Evolutionary conservation across 805 yeast genomes (phyloP).

Genomic region (Pichia manshurica): DNA sequence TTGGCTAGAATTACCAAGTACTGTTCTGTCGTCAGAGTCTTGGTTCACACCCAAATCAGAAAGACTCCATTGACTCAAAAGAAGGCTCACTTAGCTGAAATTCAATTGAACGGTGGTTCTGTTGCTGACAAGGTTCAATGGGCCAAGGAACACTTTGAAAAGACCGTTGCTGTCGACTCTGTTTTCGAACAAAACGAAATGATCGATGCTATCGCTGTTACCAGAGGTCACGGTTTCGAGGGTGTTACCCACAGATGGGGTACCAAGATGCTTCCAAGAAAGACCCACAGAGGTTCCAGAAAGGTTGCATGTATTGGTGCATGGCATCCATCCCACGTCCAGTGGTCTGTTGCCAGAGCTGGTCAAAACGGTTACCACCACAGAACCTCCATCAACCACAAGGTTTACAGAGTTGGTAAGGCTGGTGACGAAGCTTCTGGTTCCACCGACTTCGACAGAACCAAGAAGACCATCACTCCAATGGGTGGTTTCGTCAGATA

Average conservation of each 20-base stretch:
- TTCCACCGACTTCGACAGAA: conserved; percentile 98
- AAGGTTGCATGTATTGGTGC: conserved; percentile 99
- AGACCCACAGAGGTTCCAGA: conserved; percentile 99
- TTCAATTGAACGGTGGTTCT: conserved; percentile 99
- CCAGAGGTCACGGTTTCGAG: conserved; percentile 99
- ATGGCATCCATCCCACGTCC: conserved; percentile 99
- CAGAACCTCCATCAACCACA: conserved; percentile 99
- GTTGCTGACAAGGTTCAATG: conserved; percentile 94
- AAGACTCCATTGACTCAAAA: conserved; percentile 98
- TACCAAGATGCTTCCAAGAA: conserved; percentile 99
- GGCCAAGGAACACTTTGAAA: conserved; percentile 99
- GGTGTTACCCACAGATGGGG: conserved; percentile 99
- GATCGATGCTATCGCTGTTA: conserved; percentile 97
- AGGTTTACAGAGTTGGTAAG: conserved; percentile 98
- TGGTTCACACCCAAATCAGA: conserved; percentile 99
- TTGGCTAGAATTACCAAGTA: conserved; percentile 98
- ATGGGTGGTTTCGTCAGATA: conserved; percentile 99
- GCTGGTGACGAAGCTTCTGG: conserved; percentile 92
- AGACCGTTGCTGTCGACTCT: conserved; percentile 91
- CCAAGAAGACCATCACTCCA: conserved; percentile 99
- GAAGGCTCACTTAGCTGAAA: conserved; percentile 99
- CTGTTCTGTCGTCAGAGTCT: conserved; percentile 97
- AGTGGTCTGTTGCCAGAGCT: conserved; percentile 99
- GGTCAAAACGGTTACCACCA: conserved; percentile 99
- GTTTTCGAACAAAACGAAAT: conserved; percentile 98